Evolutionary conservation across 257 asterid genomes (phyloP), one percentile per base, ranked within the genome.

Genomic region (Fraxinus pennsylvanica): DNA sequence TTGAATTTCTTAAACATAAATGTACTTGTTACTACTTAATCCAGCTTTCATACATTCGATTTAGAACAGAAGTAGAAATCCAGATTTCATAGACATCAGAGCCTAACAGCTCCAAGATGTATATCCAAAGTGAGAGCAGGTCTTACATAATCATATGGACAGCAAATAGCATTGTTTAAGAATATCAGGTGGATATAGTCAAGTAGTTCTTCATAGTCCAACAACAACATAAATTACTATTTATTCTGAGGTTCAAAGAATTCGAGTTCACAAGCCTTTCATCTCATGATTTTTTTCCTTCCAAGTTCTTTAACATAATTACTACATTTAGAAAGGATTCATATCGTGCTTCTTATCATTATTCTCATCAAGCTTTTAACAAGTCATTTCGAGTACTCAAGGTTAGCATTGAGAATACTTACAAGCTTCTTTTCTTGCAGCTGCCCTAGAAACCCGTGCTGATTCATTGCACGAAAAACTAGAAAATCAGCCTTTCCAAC

Each of bases 381-480:
- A 47, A 80, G 43, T 65, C 15, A 65, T 15, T 47, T 73, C 10
- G 13, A 50, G 73, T 61, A 73, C 71, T 73, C 27, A 45, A 79
- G 66, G 38, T 76, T 50, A 71, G 68, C 66, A 69, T 32, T 45
- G 54, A 74, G 38, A 57, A 77, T 68, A 86, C 99, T 93, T 87
- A 96, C 99, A 29, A 89, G 90, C 88, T 96, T 96, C 90, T 88
- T 91, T 82, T 93, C 98, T 85, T 93, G 99, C 74, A 96, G 90
- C 84, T 90, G 92, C 71, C 93, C 94, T 22, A 95, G 94, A 89
- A 95, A 88, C 43, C 92, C 97, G 79, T 96, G 98, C 71, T 87
- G 94, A 80, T 92, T 90, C 94, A 93, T 91, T 41, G 99, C 98
- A 76, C 96, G 94, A 74, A 96, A 96, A 80, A 90, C 96, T 79